Evolutionary conservation across 768 basidiomycete genomes (phyloP), one percentile per base, ranked within the genome.

Genomic region (Podaxis sp.): DNA sequence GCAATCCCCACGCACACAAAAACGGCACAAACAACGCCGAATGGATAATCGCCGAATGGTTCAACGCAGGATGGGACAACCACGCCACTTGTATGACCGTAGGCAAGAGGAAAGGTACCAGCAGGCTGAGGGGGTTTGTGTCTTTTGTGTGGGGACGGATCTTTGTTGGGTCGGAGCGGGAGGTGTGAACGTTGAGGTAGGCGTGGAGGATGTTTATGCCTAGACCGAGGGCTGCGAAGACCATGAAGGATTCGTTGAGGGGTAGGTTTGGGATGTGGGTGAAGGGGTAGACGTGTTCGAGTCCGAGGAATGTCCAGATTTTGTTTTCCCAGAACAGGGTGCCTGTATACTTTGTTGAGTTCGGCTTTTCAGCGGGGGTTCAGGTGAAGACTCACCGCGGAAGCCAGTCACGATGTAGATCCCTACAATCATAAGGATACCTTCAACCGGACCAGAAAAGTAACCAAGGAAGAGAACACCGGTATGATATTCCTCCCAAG

Each of bases 371-470:
- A 55, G 57, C 51, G 43, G 40, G 4, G 43, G n/a, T n/a, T n/a
- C n/a, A n/a, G n/a, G n/a, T n/a, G n/a, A n/a, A n/a, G n/a, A n/a
- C n/a, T 52, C 64, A 86, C 93, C 93, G 68, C 80, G 88, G 56
- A 91, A 73, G 0, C 94, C 96, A 12, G 90, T 89, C 57, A 96
- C 77, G 33, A 87, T 66, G 76, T 89, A 98, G 59, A 98, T 87
- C 8, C 67, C 72, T 27, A 89, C 79, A 59, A 98, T 89, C 74
- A 98, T 82, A 38, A 99, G 77, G 66, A 98, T 96, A 6, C 97
- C 97, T 73, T 98, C 97, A 2, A 98, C 92, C 0, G 97, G 96
- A 0, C 97, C 96, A 15, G 94, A 96, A 74, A 96, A 96, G 37
- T 89, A 85, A 8, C 93, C 94, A 17, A 99, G 88, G 79, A 88